Evolutionary conservation across 805 yeast genomes (phyloP).

Genomic region (Debaryomyces maramus): DNA sequence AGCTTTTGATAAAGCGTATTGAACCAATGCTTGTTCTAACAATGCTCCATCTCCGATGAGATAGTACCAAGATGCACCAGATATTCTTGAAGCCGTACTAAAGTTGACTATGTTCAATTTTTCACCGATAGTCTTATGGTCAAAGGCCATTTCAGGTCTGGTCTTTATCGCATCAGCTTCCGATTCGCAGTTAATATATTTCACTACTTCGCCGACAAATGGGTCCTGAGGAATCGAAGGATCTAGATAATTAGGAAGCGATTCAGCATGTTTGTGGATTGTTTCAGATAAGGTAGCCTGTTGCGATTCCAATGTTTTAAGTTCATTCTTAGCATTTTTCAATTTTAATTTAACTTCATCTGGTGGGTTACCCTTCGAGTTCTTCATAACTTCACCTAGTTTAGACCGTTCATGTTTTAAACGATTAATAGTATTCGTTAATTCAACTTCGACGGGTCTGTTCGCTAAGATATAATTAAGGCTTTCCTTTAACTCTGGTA

Average conservation of each 20-base stretch:
- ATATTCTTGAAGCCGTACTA: slow-evolving; percentile 64
- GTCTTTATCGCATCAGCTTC: slow-evolving; percentile 19
- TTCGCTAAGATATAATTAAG: slow-evolving; percentile 27
- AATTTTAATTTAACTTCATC: slow-evolving; percentile 18
- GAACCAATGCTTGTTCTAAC: slow-evolving; percentile 85
- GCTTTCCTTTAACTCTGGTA: slow-evolving; percentile 14
- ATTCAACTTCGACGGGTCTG: slow-evolving; percentile 23
- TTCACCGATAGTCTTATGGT: slow-evolving; percentile 74
- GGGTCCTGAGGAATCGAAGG: slow-evolving; percentile 43
- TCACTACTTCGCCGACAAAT: slow-evolving; percentile 44
- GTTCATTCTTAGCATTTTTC: slow-evolving; percentile 21
- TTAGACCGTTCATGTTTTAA: slow-evolving; percentile 28
- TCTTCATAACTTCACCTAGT: slow-evolving; percentile 25
- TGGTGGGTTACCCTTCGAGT: slow-evolving; percentile 8
- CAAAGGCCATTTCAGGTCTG: slow-evolving; percentile 25
- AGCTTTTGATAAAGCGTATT: slow-evolving; percentile 71
- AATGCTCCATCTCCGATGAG: slow-evolving; percentile 81
- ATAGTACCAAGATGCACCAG: slow-evolving; percentile 90
- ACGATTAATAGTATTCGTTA: slow-evolving; percentile 21
- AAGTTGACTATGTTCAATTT: slow-evolving; percentile 70
- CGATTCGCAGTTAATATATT: slow-evolving; percentile 52
- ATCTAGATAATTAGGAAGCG: slow-evolving; percentile 65
- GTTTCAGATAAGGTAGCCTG: slow-evolving; percentile 30
- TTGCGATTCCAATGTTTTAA: slow-evolving; percentile 27
- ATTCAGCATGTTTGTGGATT: slow-evolving; percentile 42